These are phyloP conservation scores for Ramaria rubella DNA, from an alignment of 768 basidiomycete genomes.

Conservation along the genomic window DNA sequence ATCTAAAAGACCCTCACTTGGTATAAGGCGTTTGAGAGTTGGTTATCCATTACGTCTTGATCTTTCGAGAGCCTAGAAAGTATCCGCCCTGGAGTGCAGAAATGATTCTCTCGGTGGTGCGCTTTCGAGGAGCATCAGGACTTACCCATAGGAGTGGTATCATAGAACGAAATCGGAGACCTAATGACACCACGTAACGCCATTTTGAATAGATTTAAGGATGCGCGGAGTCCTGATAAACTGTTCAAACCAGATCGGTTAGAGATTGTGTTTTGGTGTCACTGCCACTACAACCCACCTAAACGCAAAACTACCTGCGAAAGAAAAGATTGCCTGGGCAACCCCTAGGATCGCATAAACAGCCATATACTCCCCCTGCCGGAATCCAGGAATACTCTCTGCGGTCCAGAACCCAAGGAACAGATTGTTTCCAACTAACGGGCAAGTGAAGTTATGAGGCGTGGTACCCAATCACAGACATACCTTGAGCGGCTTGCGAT, in stretches of 20 bases:
- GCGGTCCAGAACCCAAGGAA: constrained; percentile 73
- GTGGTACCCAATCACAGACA: constrained; percentile 5
- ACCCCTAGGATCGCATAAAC: constrained; percentile 41
- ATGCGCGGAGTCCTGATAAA: constrained; percentile 30
- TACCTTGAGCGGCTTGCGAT: constrained; percentile 46
- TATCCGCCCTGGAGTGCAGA: constrained; percentile 39
- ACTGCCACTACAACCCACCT: constrained; percentile 31
- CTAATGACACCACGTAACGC: constrained; percentile 52
- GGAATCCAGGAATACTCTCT: constrained; percentile 45
- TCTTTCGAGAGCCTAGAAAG: constrained; percentile 55
- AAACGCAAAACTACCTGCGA: constrained; percentile 42
- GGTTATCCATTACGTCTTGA: constrained; percentile 50
- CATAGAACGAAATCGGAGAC: constrained; percentile 63
- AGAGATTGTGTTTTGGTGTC: neutral
- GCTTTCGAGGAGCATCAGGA: neutral
- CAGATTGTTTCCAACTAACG: constrained; percentile 51
- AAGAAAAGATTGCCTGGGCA: constrained; percentile 45
- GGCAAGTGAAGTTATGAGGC: neutral
- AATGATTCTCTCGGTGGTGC: neutral
- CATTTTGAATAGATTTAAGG: constrained; percentile 43
- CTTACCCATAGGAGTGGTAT: constrained; percentile 62
- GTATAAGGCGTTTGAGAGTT: constrained; percentile 40
- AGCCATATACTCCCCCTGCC: constrained; percentile 62
- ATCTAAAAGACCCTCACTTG: constrained; percentile 29
- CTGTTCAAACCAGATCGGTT: constrained; percentile 10